phyloP scores from a whole-genome alignment of 768 basidiomycete species.

The Suillus occidentalis region DNA sequence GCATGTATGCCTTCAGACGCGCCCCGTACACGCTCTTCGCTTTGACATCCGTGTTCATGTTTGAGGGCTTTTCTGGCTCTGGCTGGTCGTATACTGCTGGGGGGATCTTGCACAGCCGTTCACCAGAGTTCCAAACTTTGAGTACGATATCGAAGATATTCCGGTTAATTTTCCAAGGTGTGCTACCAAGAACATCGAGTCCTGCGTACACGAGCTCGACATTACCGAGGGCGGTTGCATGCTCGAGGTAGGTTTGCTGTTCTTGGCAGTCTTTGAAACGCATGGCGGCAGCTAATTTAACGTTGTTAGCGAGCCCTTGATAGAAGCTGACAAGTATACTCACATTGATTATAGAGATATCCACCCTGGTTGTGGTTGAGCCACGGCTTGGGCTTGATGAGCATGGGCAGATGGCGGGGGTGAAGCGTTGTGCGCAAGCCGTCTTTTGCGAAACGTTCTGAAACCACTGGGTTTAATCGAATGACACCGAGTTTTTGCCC shows the following conservation, averaged over 20 bases:
- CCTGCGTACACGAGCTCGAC: slow-evolving; percentile 86
- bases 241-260: slow-evolving; percentile 73
- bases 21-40: slow-evolving; percentile 54
- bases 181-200: slow-evolving; percentile 85
- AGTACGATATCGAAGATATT: slow-evolving; percentile 73
- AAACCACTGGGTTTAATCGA: slow-evolving; percentile 78
- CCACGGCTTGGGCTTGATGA: slow-evolving; percentile 91
- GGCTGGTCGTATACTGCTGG: slow-evolving; percentile 63
- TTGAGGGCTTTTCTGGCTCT: slow-evolving; percentile 54
- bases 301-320: slow-evolving; percentile 3
- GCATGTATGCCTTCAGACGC: slow-evolving; percentile 53
- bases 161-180: slow-evolving; percentile 88
- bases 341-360: slow-evolving; percentile 79
- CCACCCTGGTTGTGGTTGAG: slow-evolving; percentile 72
- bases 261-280: slow-evolving; percentile 90
- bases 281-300: slow-evolving; percentile 65
- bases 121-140: slow-evolving; percentile 84
- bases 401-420: slow-evolving; percentile 95
- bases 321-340: slow-evolving; percentile 21
- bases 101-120: slow-evolving; percentile 81
- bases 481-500: slow-evolving; percentile 93
- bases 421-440: slow-evolving; percentile 69
- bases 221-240: slow-evolving; percentile 71
- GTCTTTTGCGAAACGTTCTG: slow-evolving; percentile 77
- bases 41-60: slow-evolving; percentile 52